Evolutionary conservation across 305 asterid species (phyloP), one percentile per base, ranked within the genome.

Genomic region (Ruellia speciosa): DNA sequence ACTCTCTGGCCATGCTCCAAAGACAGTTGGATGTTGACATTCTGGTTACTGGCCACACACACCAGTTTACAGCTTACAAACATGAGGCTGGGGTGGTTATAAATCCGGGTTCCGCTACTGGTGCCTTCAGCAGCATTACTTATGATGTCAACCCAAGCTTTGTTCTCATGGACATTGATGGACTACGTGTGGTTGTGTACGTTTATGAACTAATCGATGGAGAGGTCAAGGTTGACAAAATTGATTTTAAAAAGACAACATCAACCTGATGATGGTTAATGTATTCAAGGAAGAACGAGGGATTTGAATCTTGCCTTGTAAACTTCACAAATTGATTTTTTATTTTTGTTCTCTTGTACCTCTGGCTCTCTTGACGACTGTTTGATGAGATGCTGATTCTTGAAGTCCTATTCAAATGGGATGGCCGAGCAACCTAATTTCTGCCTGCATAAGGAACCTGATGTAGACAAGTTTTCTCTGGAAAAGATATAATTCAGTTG

Each of bases 81-180:
- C 99, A 88, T 4, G 99, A 92, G 81, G 99, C 94, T 7, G 97
- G 99, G 7, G 99, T 92, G 14, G 99, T 92, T 43, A 92, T 92
- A 49, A 92, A 88, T 66, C 99, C 97, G 0, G 99, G 99, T 47
- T 92, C 99, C 39, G 97, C 96, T 14, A 92, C 97, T 10, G 99
- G 99, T 51, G 96, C 99, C 65, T 84, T 88, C 67, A 92, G 98
- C 73, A 86, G 95, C 84, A 82, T 86, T 79, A 92, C 96, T 43
- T 92, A 86, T 54, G 99, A 92, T 62, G 97, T 84, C 68, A 92
- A 88, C 72, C 99, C 99, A 0, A 92, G 95, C 84, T 92, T 92
- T 55, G 95, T 92, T 62, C 94, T 92, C 68, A 88, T 92, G 99
- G 99, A 92, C 70, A 86, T 88, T 57, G 99, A 92, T 43, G 97